These are phyloP conservation scores for Triticum timopheevii DNA, from an alignment of 176 grass and related monocot genomes.

Conservation along the genomic window DNA sequence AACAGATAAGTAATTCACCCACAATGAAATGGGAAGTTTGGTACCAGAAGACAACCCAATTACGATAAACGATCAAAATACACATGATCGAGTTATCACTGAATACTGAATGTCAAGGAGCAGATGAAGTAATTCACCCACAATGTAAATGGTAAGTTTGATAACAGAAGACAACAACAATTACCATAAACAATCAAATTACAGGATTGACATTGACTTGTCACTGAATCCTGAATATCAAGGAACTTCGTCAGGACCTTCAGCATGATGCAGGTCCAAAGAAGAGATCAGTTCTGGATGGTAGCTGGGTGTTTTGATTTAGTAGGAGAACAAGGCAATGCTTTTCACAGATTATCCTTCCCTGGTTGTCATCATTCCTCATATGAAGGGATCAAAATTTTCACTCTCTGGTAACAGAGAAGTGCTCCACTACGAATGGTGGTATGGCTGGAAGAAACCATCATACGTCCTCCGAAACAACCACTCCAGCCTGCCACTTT, in stretches of 20 bases:
- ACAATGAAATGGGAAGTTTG: no score
- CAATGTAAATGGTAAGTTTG: constrained; percentile 1
- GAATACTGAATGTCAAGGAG: no score
- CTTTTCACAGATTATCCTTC: neutral
- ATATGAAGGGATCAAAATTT: neutral
- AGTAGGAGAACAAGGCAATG: neutral
- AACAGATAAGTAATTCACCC: neutral
- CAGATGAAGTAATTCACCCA: no score
- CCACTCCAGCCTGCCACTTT: neutral
- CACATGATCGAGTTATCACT: no score
- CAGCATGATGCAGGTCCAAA: neutral
- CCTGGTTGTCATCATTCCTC: neutral
- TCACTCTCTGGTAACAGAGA: neutral
- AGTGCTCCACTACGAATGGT: neutral
- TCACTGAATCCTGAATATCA: constrained; percentile 5
- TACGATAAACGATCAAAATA: no score
- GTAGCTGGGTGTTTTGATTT: neutral
- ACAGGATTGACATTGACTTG: neutral
- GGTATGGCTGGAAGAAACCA: constrained; percentile 9
- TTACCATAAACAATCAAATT: neutral
- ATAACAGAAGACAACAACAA: neutral
- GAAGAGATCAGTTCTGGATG: constrained; percentile 2
- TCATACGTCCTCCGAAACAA: neutral
- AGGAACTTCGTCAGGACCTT: neutral
- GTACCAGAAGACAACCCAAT: no score